These are phyloP conservation scores for Corylus americana DNA, from an alignment of 306 rosid genomes.

Conservation along the genomic window DNA sequence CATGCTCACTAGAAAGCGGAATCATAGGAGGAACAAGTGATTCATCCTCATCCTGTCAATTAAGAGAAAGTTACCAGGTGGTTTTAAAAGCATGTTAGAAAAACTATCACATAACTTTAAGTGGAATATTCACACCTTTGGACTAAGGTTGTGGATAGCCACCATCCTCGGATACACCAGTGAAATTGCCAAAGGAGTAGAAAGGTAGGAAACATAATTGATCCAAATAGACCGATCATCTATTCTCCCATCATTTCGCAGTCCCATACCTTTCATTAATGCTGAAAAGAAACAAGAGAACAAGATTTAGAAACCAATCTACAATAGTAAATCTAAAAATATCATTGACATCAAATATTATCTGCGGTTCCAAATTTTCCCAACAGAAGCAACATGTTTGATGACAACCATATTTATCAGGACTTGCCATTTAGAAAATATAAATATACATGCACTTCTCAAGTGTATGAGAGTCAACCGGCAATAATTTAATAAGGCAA, in stretches of 20 bases:
- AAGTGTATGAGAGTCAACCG: background rate
- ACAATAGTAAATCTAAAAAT: conserved; percentile 9
- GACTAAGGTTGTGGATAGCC: conserved; percentile 74
- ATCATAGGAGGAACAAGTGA: conserved; percentile 71
- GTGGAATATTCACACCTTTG: conserved; percentile 48
- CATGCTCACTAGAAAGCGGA: conserved; percentile 88
- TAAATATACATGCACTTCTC: background rate
- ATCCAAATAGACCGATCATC: conserved; percentile 95
- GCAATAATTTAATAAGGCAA: background rate
- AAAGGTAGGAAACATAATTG: conserved; percentile 71
- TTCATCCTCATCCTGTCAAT: conserved; percentile 65
- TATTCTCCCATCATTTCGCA: conserved; percentile 77
- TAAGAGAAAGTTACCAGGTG: conserved; percentile 15
- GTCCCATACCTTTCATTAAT: conserved; percentile 74
- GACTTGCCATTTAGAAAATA: background rate
- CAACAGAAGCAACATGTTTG: background rate
- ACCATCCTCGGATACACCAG: conserved; percentile 94
- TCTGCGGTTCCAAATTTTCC: background rate
- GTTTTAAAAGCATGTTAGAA: conserved; percentile 23
- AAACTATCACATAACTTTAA: background rate
- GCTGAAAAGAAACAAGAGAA: conserved; percentile 63
- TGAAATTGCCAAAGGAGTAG: conserved; percentile 83
- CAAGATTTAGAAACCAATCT: conserved; percentile 26
- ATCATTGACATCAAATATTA: background rate
- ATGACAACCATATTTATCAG: background rate